Percentiles rank a stretch among this genome's conserved stretches.
phyloP scores from a whole-genome alignment of 306 rosid species.

The Vigna nakashimae region DNA sequence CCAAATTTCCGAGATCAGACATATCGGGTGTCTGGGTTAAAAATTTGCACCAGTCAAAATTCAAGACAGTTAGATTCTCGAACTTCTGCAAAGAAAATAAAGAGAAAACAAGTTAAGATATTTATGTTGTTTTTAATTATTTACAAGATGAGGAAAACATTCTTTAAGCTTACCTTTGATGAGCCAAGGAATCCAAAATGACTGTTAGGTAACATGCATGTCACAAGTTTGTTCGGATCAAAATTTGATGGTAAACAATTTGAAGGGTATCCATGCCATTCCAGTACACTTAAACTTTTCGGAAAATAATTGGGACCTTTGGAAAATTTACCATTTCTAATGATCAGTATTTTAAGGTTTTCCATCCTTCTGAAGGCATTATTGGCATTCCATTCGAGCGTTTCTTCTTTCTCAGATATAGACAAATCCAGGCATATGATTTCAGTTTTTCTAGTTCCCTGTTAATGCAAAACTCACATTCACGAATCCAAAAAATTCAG shows the following conservation, averaged over 20 bases:
- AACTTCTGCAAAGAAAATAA: constrained; percentile 6
- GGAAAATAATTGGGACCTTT: no score
- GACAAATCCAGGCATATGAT: no score
- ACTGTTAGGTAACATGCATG: neutral
- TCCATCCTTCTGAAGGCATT: no score
- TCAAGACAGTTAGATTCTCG: neutral
- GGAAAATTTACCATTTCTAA: no score
- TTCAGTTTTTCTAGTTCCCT: no score
- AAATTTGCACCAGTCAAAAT: neutral
- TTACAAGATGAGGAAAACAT: neutral
- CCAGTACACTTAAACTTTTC: no score
- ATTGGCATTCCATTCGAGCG: no score
- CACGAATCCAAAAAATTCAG: no score
- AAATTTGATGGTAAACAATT: neutral
- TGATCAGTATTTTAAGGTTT: no score
- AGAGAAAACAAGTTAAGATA: neutral
- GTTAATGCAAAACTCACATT: no score
- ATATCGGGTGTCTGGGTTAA: constrained; percentile 16
- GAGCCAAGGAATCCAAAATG: neutral
- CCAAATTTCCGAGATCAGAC: constrained; percentile 18
- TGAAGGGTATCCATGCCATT: neutral
- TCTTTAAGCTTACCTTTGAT: neutral
- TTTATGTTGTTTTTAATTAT: no score
- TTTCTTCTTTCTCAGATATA: no score
- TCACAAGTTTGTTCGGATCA: neutral